These are phyloP conservation scores for Exidia glandulosa DNA, from an alignment of 768 basidiomycete species.

Conservation along the genomic window DNA sequence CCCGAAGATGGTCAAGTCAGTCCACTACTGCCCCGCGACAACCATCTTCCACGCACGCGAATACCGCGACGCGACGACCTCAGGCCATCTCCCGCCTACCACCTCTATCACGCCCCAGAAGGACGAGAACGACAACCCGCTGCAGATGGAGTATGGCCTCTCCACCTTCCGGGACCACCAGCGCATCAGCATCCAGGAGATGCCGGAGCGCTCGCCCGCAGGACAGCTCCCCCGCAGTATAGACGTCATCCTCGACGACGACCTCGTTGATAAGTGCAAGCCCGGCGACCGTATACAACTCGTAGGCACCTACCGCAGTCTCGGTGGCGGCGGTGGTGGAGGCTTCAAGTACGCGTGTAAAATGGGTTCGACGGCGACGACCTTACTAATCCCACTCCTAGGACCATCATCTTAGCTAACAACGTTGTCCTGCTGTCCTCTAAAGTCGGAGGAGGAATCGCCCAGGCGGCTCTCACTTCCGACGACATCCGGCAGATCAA, in stretches of 20 bases:
- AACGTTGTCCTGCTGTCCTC: slow-evolving; percentile 91
- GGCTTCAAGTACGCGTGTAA: slow-evolving; percentile 80
- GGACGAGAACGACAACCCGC: slow-evolving; percentile 77
- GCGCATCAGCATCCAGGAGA: slow-evolving; percentile 96
- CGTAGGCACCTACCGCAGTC: slow-evolving; percentile 88
- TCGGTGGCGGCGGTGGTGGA: slow-evolving; percentile 81
- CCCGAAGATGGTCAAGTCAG: slow-evolving; percentile 95
- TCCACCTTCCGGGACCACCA: slow-evolving; percentile 94
- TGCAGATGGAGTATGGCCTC: slow-evolving; percentile 88
- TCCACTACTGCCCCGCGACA: slow-evolving; percentile 91
- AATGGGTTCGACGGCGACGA: neutral
- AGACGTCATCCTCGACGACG: slow-evolving; percentile 92
- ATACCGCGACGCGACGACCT: slow-evolving; percentile 87
- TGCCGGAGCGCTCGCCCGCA: slow-evolving; percentile 97
- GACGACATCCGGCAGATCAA: slow-evolving; percentile 94
- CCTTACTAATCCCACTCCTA: slow-evolving; percentile 21
- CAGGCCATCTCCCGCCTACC: slow-evolving; percentile 77
- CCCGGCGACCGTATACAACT: slow-evolving; percentile 96
- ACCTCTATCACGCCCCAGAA: slow-evolving; percentile 80
- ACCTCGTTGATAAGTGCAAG: slow-evolving; percentile 94
- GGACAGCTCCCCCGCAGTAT: slow-evolving; percentile 94
- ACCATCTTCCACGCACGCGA: slow-evolving; percentile 72
- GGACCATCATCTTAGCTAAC: slow-evolving; percentile 88
- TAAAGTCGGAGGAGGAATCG: slow-evolving; percentile 90
- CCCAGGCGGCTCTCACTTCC: slow-evolving; percentile 84